phyloP scores from a whole-genome alignment of 108 stramenopile species.

The Skeletonema grethae region DNA sequence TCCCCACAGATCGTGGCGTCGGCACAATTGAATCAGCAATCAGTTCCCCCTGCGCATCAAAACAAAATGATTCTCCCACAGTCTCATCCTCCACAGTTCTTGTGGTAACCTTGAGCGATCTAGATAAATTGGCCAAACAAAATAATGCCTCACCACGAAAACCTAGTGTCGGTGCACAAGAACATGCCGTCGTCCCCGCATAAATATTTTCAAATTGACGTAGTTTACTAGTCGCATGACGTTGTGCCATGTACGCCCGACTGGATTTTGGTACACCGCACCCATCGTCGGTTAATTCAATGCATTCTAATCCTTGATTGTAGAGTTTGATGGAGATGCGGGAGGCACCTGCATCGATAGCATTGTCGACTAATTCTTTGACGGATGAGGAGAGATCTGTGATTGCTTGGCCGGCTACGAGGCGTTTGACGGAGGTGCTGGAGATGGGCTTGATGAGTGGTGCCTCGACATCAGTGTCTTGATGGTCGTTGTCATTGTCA shows the following conservation, averaged over 20 bases:
- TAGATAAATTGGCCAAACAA: conserved; percentile 69
- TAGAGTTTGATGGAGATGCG: conserved; percentile 77
- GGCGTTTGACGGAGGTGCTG: conserved; percentile 50
- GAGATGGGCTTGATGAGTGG: conserved; percentile 51
- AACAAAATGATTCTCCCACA: conserved; percentile 68
- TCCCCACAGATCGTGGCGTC: conserved; percentile 73
- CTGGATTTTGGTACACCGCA: conserved; percentile 68
- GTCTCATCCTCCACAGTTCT: conserved; percentile 54
- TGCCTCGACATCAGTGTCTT: not conserved
- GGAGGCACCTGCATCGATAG: conserved; percentile 80
- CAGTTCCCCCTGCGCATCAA: conserved; percentile 54
- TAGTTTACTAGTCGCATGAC: conserved; percentile 90
- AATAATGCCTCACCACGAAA: conserved; percentile 94
- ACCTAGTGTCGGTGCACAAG: conserved; percentile 49
- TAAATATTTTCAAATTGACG: conserved; percentile 77
- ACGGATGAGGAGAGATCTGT: conserved; percentile 80
- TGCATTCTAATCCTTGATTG: conserved; percentile 75
- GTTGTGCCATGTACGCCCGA: conserved; percentile 63
- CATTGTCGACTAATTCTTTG: conserved; percentile 92
- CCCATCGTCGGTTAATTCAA: conserved; percentile 90
- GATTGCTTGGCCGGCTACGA: conserved; percentile 90
- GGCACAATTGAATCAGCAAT: conserved; percentile 19
- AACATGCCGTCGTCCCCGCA: not conserved
- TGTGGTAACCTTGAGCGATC: conserved; percentile 67
- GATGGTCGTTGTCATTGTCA: not conserved